Percentiles rank a stretch among this genome's conserved stretches.
Evolutionary conservation across 208 protist species (phyloP).

Genomic region (Endotrypanum monterogeii): DNA sequence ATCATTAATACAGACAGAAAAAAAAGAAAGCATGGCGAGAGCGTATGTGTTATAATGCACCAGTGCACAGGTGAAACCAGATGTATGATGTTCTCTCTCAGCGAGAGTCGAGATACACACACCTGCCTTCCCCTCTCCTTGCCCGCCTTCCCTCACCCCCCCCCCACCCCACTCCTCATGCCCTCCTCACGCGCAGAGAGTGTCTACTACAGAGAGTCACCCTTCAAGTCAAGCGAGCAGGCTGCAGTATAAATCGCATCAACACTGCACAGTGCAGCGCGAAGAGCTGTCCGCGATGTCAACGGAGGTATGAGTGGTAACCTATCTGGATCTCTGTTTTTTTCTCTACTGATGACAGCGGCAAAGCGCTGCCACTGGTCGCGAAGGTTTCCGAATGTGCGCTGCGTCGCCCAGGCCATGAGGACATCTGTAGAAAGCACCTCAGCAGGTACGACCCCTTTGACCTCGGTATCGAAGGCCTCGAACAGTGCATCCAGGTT

Average conservation of each 20-base stretch:
- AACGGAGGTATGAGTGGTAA: conserved; percentile 33
- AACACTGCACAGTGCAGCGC: conserved; percentile 50
- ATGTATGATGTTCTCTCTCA: neutral
- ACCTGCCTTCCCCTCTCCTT: too few species aligned
- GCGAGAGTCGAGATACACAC: neutral
- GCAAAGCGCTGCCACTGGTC: conserved; percentile 69
- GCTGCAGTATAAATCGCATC: conserved; percentile 38
- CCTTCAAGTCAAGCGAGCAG: conserved; percentile 69
- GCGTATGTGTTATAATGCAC: neutral
- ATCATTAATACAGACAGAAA: conserved; percentile 2
- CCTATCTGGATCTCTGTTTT: conserved; percentile 20
- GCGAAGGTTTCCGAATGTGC: conserved; percentile 71
- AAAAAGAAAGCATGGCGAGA: neutral
- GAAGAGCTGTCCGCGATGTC: conserved; percentile 34
- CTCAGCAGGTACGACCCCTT: conserved; percentile 49
- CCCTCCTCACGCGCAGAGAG: neutral
- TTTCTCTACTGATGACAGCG: conserved; percentile 38
- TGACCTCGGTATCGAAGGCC: conserved; percentile 57
- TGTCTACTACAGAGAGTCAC: conserved; percentile 20
- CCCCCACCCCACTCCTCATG: neutral
- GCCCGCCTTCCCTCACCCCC: neutral
- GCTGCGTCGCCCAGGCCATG: conserved; percentile 57
- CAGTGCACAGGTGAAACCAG: neutral
- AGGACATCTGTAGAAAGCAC: conserved; percentile 49
- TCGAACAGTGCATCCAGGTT: conserved; percentile 67